Percentiles rank a stretch among this genome's conserved stretches.
Conservation (phyloP, 2,329 filamentous ascomycete species). For the Pseudogymnoascus verrucosus region DNA sequence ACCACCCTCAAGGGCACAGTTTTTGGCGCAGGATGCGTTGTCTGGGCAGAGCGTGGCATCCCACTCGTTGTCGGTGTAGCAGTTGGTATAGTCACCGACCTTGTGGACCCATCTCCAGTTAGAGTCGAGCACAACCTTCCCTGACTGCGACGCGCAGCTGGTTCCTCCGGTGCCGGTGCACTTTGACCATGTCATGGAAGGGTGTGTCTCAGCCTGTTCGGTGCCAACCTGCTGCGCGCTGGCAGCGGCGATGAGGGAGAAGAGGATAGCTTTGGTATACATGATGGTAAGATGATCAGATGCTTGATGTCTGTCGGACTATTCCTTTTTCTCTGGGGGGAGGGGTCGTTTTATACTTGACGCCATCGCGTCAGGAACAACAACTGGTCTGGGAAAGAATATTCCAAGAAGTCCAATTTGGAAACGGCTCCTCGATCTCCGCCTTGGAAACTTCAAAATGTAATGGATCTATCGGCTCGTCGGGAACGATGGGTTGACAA, state of each 20-base stretch:
- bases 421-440: not conserved
- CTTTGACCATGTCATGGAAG: constrained; percentile 42
- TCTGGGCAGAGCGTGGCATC: constrained; percentile 35
- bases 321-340: not conserved
- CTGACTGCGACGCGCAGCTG: constrained; percentile 38
- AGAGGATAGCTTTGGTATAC: constrained; percentile 3
- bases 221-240: constrained; percentile 42
- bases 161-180: constrained; percentile 34
- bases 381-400: not conserved
- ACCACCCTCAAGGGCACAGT: constrained; percentile 47
- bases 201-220: constrained; percentile 40
- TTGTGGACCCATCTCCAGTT: constrained; percentile 53
- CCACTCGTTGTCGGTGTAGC: constrained; percentile 38
- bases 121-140: constrained; percentile 44
- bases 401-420: not conserved
- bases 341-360: not conserved
- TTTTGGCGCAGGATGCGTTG: constrained; percentile 36
- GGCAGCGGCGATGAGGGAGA: constrained; percentile 35
- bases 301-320: constrained; percentile 1
- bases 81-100: constrained; percentile 33
- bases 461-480: not conserved
- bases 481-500: constrained; percentile 1
- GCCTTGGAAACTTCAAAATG: not conserved
- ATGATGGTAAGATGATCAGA: not conserved
- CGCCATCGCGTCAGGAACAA: not conserved